Conservation (phyloP, 2,329 filamentous ascomycete genomes). For the Phoma sp. region DNA sequence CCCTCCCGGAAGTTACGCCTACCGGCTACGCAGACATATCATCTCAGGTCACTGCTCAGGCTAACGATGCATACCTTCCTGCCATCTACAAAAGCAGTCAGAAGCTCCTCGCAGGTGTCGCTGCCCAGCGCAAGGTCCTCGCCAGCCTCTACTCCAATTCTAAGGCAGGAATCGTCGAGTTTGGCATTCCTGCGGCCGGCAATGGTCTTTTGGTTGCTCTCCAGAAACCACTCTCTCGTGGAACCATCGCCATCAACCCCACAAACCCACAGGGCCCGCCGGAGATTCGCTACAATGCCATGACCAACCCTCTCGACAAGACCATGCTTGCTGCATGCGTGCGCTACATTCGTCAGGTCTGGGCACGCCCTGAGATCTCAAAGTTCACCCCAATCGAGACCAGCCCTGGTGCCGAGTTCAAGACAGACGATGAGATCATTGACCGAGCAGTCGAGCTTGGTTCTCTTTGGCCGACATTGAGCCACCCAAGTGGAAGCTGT, state of each 20-base stretch:
- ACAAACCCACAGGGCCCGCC: slow-evolving; percentile 34
- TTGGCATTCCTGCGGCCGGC: slow-evolving; percentile 44
- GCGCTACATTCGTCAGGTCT: slow-evolving; percentile 43
- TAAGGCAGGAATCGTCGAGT: slow-evolving; percentile 35
- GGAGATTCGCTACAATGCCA: slow-evolving; percentile 36
- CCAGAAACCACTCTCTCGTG: slow-evolving; percentile 50
- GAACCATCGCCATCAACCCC: slow-evolving; percentile 38
- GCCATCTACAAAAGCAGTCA: slow-evolving; percentile 31
- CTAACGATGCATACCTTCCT: slow-evolving; percentile 28
- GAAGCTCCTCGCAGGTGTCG: slow-evolving; percentile 32
- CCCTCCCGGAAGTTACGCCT: slow-evolving; percentile 33
- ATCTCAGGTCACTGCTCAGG: slow-evolving; percentile 15
- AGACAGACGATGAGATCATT: slow-evolving; percentile 36
- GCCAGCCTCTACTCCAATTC: slow-evolving; percentile 27
- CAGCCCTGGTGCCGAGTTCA: slow-evolving; percentile 34
- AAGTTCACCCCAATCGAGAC: slow-evolving; percentile 32
- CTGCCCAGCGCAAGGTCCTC: slow-evolving; percentile 38
- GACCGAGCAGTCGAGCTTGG: slow-evolving; percentile 22
- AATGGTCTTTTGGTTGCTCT: slow-evolving; percentile 33
- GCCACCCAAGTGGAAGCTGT: slow-evolving; percentile 36
- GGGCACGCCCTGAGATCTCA: slow-evolving; percentile 34
- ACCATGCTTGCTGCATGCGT: slow-evolving; percentile 42
- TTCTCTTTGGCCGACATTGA: slow-evolving; percentile 29
- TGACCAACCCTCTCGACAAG: slow-evolving; percentile 40
- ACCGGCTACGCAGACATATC: slow-evolving; percentile 25